Evolutionary conservation across 257 asterid species (phyloP), one percentile per base, ranked within the genome.

Genomic region (Salvia splendens): DNA sequence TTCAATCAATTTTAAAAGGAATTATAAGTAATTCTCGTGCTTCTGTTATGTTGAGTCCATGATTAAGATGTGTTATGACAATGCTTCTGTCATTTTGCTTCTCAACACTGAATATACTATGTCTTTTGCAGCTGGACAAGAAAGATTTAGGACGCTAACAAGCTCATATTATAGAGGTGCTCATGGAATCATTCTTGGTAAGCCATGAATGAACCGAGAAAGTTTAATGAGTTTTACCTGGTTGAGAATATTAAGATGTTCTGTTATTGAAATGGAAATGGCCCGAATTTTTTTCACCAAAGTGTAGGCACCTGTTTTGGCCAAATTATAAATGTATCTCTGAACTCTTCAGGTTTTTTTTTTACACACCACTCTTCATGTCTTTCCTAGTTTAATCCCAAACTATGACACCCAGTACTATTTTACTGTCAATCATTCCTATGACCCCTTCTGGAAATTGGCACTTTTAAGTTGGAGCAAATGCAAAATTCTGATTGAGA

Each of bases 91-190:
- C 1, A 12, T 40, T 59, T 45, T 50, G 56, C 24, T 60, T 32
- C 46, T 46, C 35, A 68, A 71, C 42, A 35, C 12, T 63, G 58
- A 42, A 14, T 46, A 65, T 54, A n/a, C 52, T 50, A 24, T 66
- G n/a, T 69, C 56, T 69, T 57, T 51, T 80, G 77, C 93, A 86
- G 96, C 97, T 77, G 97, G 97, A 75, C 97, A 86, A 76, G 97
- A 91, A 79, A 86, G 91, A 81, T 91, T 91, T 84, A 83, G 95
- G 82, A 88, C 87, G 57, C 55, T 82, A 69, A 82, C 87, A 12
- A 82, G 87, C 80, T 82, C 87, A 20, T 82, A 82, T 64, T 82
- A 82, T 35, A 71, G 87, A 71, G 87, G 87, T 60, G 87, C 87
- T 17, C 87, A 82, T 54, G 87, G 87, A 52, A 79, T 82, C 61